Percentiles rank a stretch among this genome's conserved stretches.
These are phyloP conservation scores for Scenedesmus sp. DNA, from an alignment of 163 green algal genomes.

Conservation along the genomic window DNA sequence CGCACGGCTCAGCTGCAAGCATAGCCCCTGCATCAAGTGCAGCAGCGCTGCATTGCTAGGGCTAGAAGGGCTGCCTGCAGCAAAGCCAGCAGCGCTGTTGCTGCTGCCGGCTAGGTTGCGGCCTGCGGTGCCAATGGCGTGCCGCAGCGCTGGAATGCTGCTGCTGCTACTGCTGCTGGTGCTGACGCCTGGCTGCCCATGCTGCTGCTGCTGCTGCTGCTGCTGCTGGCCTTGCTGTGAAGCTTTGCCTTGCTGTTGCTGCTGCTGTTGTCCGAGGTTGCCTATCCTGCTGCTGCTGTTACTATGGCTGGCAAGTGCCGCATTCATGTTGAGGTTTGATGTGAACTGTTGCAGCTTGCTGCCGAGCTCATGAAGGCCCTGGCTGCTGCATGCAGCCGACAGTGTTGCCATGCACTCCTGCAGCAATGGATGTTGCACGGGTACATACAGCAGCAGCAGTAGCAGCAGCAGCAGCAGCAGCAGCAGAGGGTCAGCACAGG, in stretches of 20 bases:
- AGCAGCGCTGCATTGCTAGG: not conserved
- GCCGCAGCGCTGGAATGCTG: not conserved
- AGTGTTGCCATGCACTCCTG: conserved; percentile 28
- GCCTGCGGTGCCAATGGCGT: not conserved
- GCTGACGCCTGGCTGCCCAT: conserved; percentile 7
- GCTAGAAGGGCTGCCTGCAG: not conserved
- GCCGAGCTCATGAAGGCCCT: conserved; percentile 63
- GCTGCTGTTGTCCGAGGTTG: not conserved
- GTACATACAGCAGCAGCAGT: not conserved
- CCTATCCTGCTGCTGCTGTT: not conserved
- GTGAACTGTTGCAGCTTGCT: conserved; percentile 56
- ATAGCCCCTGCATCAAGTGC: conserved; percentile 35
- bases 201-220: not conserved
- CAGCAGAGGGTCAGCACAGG: not conserved
- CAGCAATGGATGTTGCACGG: not conserved
- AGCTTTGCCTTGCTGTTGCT: not conserved
- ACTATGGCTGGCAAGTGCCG: not conserved
- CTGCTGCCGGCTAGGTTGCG: not conserved
- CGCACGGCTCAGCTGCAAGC: conserved; percentile 50
- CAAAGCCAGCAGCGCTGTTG: not conserved
- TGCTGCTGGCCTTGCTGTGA: not conserved
- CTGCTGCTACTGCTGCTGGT: conserved; percentile 1
- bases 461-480: not conserved
- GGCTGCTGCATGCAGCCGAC: conserved; percentile 58
- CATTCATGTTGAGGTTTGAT: conserved; percentile 22